Base-by-base conservation (phyloP, 176 grass and related monocot species). In the Phragmites australis region DNA sequence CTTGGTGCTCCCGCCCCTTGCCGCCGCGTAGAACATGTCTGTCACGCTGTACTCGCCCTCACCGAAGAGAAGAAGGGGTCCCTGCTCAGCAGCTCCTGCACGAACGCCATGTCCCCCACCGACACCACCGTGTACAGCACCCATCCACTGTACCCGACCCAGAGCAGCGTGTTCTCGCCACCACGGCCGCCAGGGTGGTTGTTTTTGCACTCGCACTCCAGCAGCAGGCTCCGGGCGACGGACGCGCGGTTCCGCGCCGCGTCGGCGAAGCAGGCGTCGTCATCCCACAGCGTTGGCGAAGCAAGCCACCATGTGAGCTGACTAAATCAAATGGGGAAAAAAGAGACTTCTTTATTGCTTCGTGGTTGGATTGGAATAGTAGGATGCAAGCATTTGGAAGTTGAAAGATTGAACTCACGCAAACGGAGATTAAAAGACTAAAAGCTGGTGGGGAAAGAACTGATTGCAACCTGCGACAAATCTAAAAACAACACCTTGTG, bases 1-100 rank as follows among this genome's bases (percentile, higher is more conserved):
- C 59, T 78, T 78, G 0, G 83, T 75, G 45, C 78, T 73, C 47
- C 81, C 77, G 32, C 92, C 90, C 83, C 96, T 89, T 6, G 96
- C 88, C 5, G 92, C 88, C 5, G 90, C 90, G 40, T 94, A 99
- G 52, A 99, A 83, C 57, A 99, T 93, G 66, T 95, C 96, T 0
- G 93, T 99, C n/a, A 95, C 90, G 13, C 96, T 93, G 57, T 91
- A 99, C 82, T 99, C 96, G 37, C 93, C 96, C 88, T 99, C 96
- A 2, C 93, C 93, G 78, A 99, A 99, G 21, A 93, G 87, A 19
- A 99, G 74, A 60, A 99, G 82, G 90, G 88, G 61, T 93, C 88
- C 82, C 88, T 86, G 9, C 84, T 84, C 9, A 99, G 82, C 44
- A 99, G 88, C 84, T 95, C 92, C 59, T 68, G 84, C 65, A 89